Conservation (phyloP, 2,329 filamentous ascomycete species). For the Calonectria pseudoreteaudii region DNA sequence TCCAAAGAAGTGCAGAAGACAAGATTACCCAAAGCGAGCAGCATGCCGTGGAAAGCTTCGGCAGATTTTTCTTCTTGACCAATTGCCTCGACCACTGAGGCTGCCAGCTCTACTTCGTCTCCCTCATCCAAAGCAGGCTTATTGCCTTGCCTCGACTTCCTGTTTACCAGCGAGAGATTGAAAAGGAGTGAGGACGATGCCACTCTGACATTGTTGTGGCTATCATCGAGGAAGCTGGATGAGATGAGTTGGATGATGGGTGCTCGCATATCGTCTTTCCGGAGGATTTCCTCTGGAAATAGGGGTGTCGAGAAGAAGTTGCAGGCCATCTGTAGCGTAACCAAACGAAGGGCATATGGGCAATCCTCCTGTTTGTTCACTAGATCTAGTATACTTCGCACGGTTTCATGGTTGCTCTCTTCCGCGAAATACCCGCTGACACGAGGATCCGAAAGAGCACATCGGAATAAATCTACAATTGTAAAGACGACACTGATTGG, state of each 20-base stretch:
- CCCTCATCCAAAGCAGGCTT: slow-evolving; percentile 72
- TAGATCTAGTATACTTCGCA: slow-evolving; percentile 70
- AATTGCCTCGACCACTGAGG: slow-evolving; percentile 82
- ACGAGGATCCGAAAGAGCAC: slow-evolving; percentile 80
- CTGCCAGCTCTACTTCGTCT: slow-evolving; percentile 84
- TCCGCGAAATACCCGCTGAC: slow-evolving; percentile 87
- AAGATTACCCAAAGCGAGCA: slow-evolving; percentile 81
- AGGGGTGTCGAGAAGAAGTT: slow-evolving; percentile 85
- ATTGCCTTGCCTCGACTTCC: slow-evolving; percentile 69
- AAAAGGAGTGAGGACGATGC: slow-evolving; percentile 86
- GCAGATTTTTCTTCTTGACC: slow-evolving; percentile 67
- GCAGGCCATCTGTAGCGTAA: slow-evolving; percentile 84
- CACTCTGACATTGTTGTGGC: slow-evolving; percentile 79
- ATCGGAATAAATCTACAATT: slow-evolving; percentile 85
- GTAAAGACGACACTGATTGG: slow-evolving; percentile 79
- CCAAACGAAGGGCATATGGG: slow-evolving; percentile 85
- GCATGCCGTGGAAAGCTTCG: slow-evolving; percentile 81
- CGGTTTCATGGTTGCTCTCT: slow-evolving; percentile 73
- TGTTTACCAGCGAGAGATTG: slow-evolving; percentile 81
- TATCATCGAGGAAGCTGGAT: slow-evolving; percentile 81
- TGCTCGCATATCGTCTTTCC: slow-evolving; percentile 61
- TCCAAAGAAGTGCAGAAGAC: slow-evolving; percentile 76
- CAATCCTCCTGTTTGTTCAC: slow-evolving; percentile 69
- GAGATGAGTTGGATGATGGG: slow-evolving; percentile 78
- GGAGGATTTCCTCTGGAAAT: slow-evolving; percentile 73